A percentile compares a stretch with the other conserved stretches of the same genome.
phyloP scores from a whole-genome alignment of 108 stramenopile species.

The Nitzschia sp. region DNA sequence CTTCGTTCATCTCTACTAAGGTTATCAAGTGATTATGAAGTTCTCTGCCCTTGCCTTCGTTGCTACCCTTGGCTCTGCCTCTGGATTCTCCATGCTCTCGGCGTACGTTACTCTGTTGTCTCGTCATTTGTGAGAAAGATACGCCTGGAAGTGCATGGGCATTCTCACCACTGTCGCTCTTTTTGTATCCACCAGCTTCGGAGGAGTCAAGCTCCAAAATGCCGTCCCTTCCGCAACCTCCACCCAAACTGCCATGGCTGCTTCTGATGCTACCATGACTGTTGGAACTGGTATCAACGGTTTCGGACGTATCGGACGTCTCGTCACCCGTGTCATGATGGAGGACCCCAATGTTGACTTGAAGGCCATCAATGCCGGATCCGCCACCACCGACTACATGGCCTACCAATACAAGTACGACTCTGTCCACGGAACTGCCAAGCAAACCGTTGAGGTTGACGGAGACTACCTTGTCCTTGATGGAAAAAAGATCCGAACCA shows the following conservation, averaged over 20 bases:
- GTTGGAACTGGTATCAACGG: slow-evolving; percentile 96
- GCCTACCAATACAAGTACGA: slow-evolving; percentile 99
- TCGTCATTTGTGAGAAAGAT: background rate
- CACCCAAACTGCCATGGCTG: slow-evolving; percentile 50
- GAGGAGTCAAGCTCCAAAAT: slow-evolving; percentile 68
- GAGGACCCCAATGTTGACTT: slow-evolving; percentile 87
- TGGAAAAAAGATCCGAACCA: slow-evolving; percentile 91
- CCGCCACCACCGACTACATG: slow-evolving; percentile 98
- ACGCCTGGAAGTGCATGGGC: background rate
- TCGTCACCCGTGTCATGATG: slow-evolving; percentile 97
- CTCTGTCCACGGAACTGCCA: slow-evolving; percentile 97
- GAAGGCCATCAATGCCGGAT: slow-evolving; percentile 96
- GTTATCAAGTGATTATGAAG: slow-evolving; percentile 59
- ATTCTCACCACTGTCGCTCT: background rate
- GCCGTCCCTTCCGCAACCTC: slow-evolving; percentile 37
- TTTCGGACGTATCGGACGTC: slow-evolving; percentile 99
- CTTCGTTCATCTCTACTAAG: no score
- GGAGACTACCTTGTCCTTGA: slow-evolving; percentile 96
- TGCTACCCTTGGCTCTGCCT: slow-evolving; percentile 71
- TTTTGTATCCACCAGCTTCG: slow-evolving; percentile 49
- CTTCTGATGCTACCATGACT: slow-evolving; percentile 70
- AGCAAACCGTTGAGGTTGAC: slow-evolving; percentile 95
- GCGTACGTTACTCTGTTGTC: slow-evolving; percentile 51
- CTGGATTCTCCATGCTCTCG: slow-evolving; percentile 53
- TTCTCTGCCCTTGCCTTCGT: slow-evolving; percentile 70